phyloP scores from a whole-genome alignment of 306 rosid genomes.

The Fragaria nilgerrensis region DNA sequence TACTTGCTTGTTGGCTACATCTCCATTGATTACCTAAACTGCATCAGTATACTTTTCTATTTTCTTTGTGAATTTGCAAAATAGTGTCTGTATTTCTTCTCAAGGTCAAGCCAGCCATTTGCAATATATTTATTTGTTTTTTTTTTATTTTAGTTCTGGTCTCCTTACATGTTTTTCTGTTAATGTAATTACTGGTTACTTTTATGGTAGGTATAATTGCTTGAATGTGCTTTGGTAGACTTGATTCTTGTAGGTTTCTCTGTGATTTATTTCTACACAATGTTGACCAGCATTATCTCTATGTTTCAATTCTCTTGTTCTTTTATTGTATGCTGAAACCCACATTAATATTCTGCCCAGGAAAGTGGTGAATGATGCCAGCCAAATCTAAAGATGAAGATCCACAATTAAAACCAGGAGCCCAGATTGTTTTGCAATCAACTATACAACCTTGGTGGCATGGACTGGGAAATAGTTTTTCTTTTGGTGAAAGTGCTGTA shows the following conservation, averaged over 20 bases:
- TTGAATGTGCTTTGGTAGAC: background rate
- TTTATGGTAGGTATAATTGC: background rate
- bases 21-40: background rate
- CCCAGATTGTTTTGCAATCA: slow-evolving; percentile 41
- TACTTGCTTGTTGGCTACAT: background rate
- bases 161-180: background rate
- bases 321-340: background rate
- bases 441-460: slow-evolving; percentile 66
- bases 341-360: slow-evolving; percentile 18
- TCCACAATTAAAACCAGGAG: slow-evolving; percentile 27
- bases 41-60: background rate
- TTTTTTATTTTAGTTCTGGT: background rate
- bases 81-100: background rate
- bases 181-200: background rate
- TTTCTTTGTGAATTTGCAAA: background rate
- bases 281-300: slow-evolving; percentile 2
- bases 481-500: slow-evolving; percentile 31
- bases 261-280: no score
- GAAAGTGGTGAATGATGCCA: slow-evolving; percentile 58
- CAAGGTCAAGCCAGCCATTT: background rate
- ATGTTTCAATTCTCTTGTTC: slow-evolving; percentile 5
- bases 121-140: background rate
- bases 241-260: background rate
- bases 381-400: slow-evolving; percentile 56
- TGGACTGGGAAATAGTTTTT: slow-evolving; percentile 29